These are phyloP conservation scores for Ascochyta viciae-villosae DNA, from an alignment of 2,329 filamentous ascomycete genomes.

Conservation along the genomic window DNA sequence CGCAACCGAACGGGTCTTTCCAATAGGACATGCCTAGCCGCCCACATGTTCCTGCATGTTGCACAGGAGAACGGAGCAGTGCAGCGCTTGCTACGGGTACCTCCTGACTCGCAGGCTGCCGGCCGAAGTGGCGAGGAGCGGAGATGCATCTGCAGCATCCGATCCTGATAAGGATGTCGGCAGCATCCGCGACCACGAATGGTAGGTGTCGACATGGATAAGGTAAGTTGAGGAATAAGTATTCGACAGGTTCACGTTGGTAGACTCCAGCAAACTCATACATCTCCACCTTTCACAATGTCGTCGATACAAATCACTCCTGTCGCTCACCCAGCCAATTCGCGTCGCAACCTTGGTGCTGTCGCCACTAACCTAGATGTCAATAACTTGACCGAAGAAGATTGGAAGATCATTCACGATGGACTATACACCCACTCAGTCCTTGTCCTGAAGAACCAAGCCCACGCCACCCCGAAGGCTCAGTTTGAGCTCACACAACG, in stretches of 20 bases:
- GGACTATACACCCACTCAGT: conserved; percentile 74
- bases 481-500: conserved; percentile 77
- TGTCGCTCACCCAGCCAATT: conserved; percentile 7
- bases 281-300: not conserved
- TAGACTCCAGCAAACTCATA: not conserved
- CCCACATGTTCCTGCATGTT: not conserved
- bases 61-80: not conserved
- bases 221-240: conserved; percentile 1
- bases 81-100: not conserved
- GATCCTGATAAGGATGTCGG: conserved; percentile 17
- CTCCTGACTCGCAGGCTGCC: conserved; percentile 10
- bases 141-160: conserved; percentile 5
- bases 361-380: conserved; percentile 21
- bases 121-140: not conserved
- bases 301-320: conserved; percentile 20
- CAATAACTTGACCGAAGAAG: conserved; percentile 34
- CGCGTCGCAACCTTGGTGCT: conserved; percentile 18
- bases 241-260: not conserved
- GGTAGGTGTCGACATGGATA: not conserved
- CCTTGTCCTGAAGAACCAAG: conserved; percentile 73
- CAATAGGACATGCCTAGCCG: not conserved
- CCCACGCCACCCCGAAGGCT: conserved; percentile 68
- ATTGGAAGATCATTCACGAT: conserved; percentile 69
- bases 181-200: conserved; percentile 4
- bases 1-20: not conserved